Conservation (phyloP, 495 filamentous ascomycete species). For the Daldinia decipiens region DNA sequence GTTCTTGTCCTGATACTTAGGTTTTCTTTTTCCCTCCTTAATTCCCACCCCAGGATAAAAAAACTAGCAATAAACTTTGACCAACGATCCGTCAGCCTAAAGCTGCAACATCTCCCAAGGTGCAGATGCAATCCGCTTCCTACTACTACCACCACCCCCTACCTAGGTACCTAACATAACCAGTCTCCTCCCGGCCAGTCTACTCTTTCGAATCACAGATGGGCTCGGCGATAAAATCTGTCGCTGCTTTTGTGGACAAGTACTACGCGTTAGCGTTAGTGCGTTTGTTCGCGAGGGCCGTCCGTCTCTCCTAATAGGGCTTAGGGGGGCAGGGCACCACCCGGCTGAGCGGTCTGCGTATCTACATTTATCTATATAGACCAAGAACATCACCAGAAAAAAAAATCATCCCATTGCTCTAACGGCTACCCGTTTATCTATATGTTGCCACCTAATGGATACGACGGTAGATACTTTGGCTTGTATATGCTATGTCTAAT, state of each 20-base stretch:
- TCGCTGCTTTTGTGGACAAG: slow-evolving; percentile 54
- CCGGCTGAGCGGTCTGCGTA: slow-evolving; percentile 35
- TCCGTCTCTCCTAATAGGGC: slow-evolving; percentile 37
- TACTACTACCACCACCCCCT: slow-evolving; percentile 32
- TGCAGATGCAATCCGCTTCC: slow-evolving; percentile 41
- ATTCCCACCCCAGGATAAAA: slow-evolving; percentile 4
- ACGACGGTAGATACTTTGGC: slow-evolving; percentile 14
- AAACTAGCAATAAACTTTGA: slow-evolving; percentile 9
- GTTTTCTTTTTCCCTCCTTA: neutral
- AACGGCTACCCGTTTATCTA: slow-evolving; percentile 26
- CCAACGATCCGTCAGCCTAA: slow-evolving; percentile 48
- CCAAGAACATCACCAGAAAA: neutral
- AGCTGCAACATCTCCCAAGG: slow-evolving; percentile 27
- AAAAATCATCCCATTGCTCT: neutral
- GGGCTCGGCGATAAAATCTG: slow-evolving; percentile 42
- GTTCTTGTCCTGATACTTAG: neutral
- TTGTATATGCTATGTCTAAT: slow-evolving; percentile 28
- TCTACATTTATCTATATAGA: slow-evolving; percentile 24
- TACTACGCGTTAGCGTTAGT: slow-evolving; percentile 54
- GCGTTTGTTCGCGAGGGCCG: slow-evolving; percentile 49
- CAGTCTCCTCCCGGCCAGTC: slow-evolving; percentile 24
- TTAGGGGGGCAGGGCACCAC: slow-evolving; percentile 33
- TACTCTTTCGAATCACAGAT: slow-evolving; percentile 45
- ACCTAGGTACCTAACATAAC: slow-evolving; percentile 11
- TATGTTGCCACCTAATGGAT: slow-evolving; percentile 17